Conservation (phyloP, 768 basidiomycete genomes). For the Pholiota conissans region DNA sequence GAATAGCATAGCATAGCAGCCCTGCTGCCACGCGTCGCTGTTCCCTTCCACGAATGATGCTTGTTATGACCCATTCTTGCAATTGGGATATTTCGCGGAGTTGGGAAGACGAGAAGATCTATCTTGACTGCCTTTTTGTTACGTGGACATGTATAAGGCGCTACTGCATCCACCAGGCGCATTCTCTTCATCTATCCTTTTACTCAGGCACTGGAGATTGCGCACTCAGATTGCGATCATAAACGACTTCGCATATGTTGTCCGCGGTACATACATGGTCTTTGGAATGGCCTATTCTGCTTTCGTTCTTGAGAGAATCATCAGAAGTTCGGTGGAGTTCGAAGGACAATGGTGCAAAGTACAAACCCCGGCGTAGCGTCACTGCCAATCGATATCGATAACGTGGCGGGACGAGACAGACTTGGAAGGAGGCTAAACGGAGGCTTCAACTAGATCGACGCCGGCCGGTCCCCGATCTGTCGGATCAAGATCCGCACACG, state of each 20-base stretch:
- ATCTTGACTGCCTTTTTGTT: neutral
- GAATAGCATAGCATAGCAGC: neutral
- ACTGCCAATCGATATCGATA: slow-evolving; percentile 12
- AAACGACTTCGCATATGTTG: neutral
- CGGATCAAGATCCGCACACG: slow-evolving; percentile 81
- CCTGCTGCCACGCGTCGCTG: neutral
- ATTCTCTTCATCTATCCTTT: neutral
- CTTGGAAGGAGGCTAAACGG: neutral
- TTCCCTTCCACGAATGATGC: slow-evolving; percentile 1
- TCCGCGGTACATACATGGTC: neutral
- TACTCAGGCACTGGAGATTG: neutral
- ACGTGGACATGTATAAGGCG: neutral
- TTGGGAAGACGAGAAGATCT: neutral
- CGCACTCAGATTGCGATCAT: neutral
- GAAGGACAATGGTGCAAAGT: neutral
- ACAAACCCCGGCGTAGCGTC: neutral
- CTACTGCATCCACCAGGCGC: neutral
- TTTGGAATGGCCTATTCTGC: neutral
- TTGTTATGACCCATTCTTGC: neutral
- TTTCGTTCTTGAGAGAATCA: neutral
- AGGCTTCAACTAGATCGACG: slow-evolving; percentile 13
- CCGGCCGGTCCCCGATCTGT: slow-evolving; percentile 42
- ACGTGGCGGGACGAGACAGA: neutral
- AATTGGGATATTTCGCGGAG: slow-evolving; percentile 4
- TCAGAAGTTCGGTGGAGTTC: neutral